Conservation (phyloP, 345 rosid species). For the Bretschneidera sinensis region DNA sequence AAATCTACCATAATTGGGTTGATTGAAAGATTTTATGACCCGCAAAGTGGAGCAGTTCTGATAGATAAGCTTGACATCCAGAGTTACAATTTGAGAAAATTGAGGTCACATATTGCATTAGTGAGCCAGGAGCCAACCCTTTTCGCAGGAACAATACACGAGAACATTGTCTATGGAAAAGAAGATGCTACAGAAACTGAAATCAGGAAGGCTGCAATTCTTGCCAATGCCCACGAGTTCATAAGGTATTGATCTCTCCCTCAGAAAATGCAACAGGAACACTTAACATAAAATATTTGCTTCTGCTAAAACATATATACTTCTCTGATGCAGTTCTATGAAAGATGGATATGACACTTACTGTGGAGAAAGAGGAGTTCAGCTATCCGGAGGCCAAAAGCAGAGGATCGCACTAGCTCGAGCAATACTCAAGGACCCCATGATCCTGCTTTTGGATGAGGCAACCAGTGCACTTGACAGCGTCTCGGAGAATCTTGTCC, state of each 20-base stretch:
- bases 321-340: slow-evolving; percentile 21
- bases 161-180: slow-evolving; percentile 74
- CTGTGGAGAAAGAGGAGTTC: no score
- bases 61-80: slow-evolving; percentile 77
- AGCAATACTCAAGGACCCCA: no score
- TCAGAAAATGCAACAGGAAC: background rate
- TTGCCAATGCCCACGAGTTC: slow-evolving; percentile 68
- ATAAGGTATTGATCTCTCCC: slow-evolving; percentile 16
- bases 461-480: no score
- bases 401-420: no score
- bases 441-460: no score
- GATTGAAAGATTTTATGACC: slow-evolving; percentile 65
- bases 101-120: no score
- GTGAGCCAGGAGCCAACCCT: no score
- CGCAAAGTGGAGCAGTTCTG: slow-evolving; percentile 40
- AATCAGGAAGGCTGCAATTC: slow-evolving; percentile 50
- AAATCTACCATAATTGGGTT: slow-evolving; percentile 61
- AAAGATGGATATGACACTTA: slow-evolving; percentile 31
- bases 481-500: no score
- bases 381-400: no score
- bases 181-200: slow-evolving; percentile 50
- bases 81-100: slow-evolving; percentile 53
- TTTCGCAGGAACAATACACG: slow-evolving; percentile 53
- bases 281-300: background rate
- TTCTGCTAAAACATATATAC: background rate